Conservation (phyloP, 495 filamentous ascomycete genomes). For the Xylaria acuta region DNA sequence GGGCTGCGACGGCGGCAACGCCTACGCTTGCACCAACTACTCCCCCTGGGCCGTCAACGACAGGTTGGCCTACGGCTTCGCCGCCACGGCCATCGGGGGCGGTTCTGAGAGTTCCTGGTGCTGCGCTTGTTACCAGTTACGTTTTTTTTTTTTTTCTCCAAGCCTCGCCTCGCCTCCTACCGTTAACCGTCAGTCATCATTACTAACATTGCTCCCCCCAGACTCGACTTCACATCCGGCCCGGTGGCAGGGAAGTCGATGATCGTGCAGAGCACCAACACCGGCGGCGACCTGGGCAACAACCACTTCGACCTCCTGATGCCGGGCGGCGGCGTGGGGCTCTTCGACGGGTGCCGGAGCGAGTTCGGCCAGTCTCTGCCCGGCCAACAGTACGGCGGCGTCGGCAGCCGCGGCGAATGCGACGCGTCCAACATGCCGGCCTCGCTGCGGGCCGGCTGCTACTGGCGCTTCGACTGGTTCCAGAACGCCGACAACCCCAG, state of each 20-base stretch:
- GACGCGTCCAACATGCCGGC: conserved; percentile 51
- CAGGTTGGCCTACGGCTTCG: conserved; percentile 62
- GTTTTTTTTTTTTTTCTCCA: too few relatives aligned
- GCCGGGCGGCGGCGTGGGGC: conserved; percentile 64
- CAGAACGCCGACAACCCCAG: conserved; percentile 61
- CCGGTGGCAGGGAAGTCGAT: conserved; percentile 61
- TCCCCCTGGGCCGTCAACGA: conserved; percentile 60
- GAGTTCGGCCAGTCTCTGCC: conserved; percentile 60
- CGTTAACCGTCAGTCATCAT: conserved; percentile 1
- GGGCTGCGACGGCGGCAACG: conserved; percentile 51
- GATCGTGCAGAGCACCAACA: conserved; percentile 69
- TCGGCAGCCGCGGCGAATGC: conserved; percentile 55
- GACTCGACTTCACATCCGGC: conserved; percentile 46
- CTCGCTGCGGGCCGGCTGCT: conserved; percentile 59
- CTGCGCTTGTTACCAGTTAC: conserved; percentile 64
- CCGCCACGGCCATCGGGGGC: conserved; percentile 55
- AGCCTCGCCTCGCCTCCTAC: too few relatives aligned
- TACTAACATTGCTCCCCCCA: conserved; percentile 27
- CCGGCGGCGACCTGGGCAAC: conserved; percentile 59
- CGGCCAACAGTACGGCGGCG: conserved; percentile 62
- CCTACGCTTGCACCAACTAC: conserved; percentile 61
- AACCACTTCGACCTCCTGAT: conserved; percentile 67
- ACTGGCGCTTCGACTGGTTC: conserved; percentile 68
- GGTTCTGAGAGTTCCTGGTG: conserved; percentile 58
- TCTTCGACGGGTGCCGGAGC: conserved; percentile 59